phyloP scores from a whole-genome alignment of 163 green algal genomes.

The Chlamydomonas reinhardtii region DNA sequence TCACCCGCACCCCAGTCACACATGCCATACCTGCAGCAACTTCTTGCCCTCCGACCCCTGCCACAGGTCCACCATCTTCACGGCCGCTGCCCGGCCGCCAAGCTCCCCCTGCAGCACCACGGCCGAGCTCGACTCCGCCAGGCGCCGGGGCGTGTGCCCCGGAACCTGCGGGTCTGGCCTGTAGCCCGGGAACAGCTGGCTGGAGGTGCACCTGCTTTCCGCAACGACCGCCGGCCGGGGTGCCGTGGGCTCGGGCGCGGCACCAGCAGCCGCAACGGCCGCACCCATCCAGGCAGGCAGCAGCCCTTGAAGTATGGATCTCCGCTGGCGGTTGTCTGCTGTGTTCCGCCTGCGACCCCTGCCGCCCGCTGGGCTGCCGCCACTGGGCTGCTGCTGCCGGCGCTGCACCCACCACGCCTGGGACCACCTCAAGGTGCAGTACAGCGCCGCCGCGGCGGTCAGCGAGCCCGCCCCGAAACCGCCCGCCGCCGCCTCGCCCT shows the following conservation, averaged over 20 bases:
- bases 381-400: neutral
- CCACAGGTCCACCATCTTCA: neutral
- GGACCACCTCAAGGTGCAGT: neutral
- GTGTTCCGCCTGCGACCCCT: too few species aligned
- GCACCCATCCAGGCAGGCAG: too few species aligned
- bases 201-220: neutral
- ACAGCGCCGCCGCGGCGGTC: slow-evolving; percentile 7
- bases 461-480: neutral
- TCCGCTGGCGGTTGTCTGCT: neutral
- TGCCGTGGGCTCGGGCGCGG: too few species aligned
- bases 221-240: neutral
- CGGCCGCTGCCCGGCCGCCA: neutral
- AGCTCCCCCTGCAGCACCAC: neutral
- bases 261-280: too few species aligned
- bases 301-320: neutral
- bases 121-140: neutral
- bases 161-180: neutral
- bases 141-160: neutral
- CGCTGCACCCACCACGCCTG: neutral
- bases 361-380: too few species aligned
- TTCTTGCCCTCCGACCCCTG: neutral
- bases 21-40: neutral
- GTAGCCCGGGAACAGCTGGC: neutral
- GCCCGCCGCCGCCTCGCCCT: neutral
- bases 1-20: neutral